Evolutionary conservation across 495 filamentous ascomycete genomes (phyloP).

Genomic region (Letharia lupina): DNA sequence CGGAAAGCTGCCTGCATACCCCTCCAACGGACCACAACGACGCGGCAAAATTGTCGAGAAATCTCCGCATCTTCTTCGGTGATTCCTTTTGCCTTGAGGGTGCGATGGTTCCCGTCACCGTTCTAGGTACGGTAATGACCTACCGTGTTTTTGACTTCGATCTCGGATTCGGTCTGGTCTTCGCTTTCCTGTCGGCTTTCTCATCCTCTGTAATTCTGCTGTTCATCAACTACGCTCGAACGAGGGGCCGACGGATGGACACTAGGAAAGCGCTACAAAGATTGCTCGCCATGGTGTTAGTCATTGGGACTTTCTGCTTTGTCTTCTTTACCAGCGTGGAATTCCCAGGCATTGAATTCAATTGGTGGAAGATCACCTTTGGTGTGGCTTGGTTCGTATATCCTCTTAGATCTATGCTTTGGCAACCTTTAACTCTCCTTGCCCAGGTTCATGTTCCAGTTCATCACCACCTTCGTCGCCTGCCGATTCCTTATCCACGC

Average conservation of each 20-base stretch:
- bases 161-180: constrained; percentile 3
- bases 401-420: background rate
- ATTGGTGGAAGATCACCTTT: background rate
- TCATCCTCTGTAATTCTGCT: background rate
- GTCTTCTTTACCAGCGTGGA: background rate
- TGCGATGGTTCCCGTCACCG: background rate
- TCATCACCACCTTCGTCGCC: background rate
- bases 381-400: background rate
- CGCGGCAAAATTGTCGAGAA: background rate
- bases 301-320: background rate
- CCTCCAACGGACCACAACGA: background rate
- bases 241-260: background rate
- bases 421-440: background rate
- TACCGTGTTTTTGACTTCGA: background rate
- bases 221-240: background rate
- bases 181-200: background rate
- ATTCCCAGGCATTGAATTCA: background rate
- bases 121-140: background rate
- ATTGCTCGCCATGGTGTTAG: background rate
- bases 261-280: background rate
- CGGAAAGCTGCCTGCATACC: background rate
- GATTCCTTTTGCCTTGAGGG: background rate
- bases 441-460: background rate
- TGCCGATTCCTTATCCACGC: background rate
- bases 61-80: background rate